These are phyloP conservation scores for Aspergillus amoenus DNA, from an alignment of 2,329 filamentous ascomycete genomes.

Conservation along the genomic window DNA sequence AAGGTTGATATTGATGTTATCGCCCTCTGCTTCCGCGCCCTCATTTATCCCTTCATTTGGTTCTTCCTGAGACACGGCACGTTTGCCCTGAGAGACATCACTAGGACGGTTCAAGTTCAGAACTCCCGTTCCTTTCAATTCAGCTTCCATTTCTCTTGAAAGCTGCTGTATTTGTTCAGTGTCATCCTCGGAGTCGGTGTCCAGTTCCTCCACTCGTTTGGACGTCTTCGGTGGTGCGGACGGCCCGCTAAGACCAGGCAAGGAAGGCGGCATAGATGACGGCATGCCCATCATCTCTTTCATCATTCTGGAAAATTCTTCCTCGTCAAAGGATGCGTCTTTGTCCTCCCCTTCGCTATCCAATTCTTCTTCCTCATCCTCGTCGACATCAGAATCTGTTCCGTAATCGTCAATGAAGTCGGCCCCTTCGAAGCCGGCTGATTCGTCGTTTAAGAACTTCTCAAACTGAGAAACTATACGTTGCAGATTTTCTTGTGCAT, in stretches of 20 bases:
- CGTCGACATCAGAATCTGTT: constrained; percentile 57
- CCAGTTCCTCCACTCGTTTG: constrained; percentile 48
- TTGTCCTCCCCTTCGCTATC: constrained; percentile 69
- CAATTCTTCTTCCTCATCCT: constrained; percentile 53
- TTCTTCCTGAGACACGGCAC: constrained; percentile 28
- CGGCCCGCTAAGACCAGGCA: constrained; percentile 26
- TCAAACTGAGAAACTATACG: constrained; percentile 96
- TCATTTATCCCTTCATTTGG: constrained; percentile 25
- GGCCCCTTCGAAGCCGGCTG: constrained; percentile 75
- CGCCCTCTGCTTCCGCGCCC: constrained; percentile 46
- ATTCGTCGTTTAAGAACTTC: constrained; percentile 82
- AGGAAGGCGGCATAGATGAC: constrained; percentile 47
- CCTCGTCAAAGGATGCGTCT: constrained; percentile 78
- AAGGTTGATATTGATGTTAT: constrained; percentile 81
- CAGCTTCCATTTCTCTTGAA: constrained; percentile 48
- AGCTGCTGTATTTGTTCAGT: constrained; percentile 55
- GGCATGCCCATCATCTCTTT: constrained; percentile 81
- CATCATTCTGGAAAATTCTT: constrained; percentile 85
- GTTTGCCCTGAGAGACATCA: constrained; percentile 17
- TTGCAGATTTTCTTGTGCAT: constrained; percentile 61
- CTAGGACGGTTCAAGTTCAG: constrained; percentile 38
- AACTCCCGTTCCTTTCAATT: constrained; percentile 47
- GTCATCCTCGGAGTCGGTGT: constrained; percentile 54
- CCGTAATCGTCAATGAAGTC: constrained; percentile 70
- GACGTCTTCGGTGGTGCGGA: constrained; percentile 22